Evolutionary conservation across 495 filamentous ascomycete genomes (phyloP).

Genomic region (Astrothelium macrocarpum): DNA sequence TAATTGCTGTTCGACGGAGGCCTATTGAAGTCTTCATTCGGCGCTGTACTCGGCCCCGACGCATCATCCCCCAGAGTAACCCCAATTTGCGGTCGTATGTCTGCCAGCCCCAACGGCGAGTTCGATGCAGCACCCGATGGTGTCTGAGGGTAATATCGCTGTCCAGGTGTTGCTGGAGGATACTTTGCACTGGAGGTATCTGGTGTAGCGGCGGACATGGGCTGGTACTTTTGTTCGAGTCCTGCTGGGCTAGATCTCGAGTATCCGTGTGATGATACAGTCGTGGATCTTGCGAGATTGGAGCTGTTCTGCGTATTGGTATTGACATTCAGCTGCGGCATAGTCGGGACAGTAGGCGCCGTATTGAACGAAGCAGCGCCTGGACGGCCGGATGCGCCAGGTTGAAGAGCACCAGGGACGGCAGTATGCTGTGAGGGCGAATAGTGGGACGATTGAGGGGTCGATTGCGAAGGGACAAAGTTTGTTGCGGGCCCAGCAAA

Average conservation of each 20-base stretch:
- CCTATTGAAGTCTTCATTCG: slow-evolving; percentile 51
- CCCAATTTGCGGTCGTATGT: slow-evolving; percentile 56
- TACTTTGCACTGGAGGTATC: slow-evolving; percentile 19
- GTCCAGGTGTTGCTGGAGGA: slow-evolving; percentile 61
- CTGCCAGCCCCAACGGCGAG: slow-evolving; percentile 80
- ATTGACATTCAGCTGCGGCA: slow-evolving; percentile 47
- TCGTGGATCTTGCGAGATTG: slow-evolving; percentile 47
- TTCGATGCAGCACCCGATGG: slow-evolving; percentile 65
- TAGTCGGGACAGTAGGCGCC: slow-evolving; percentile 58
- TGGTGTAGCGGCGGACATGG: neutral
- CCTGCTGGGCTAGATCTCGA: slow-evolving; percentile 79
- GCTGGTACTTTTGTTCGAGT: slow-evolving; percentile 57
- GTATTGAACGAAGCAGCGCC: slow-evolving; percentile 58
- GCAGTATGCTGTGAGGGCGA: slow-evolving; percentile 33
- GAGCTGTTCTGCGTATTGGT: slow-evolving; percentile 41
- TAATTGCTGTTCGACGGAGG: slow-evolving; percentile 72
- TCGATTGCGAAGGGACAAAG: slow-evolving; percentile 58
- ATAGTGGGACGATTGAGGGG: slow-evolving; percentile 46
- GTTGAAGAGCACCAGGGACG: slow-evolving; percentile 66
- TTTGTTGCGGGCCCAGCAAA: slow-evolving; percentile 42
- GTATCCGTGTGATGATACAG: slow-evolving; percentile 60
- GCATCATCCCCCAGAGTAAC: neutral
- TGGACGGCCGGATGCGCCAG: slow-evolving; percentile 50
- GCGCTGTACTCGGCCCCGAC: slow-evolving; percentile 58
- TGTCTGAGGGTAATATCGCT: slow-evolving; percentile 48